A percentile compares a stretch with the other conserved stretches of the same genome.
These are phyloP conservation scores for Bertia moriformis DNA, from an alignment of 2,329 filamentous ascomycete genomes.

Conservation along the genomic window DNA sequence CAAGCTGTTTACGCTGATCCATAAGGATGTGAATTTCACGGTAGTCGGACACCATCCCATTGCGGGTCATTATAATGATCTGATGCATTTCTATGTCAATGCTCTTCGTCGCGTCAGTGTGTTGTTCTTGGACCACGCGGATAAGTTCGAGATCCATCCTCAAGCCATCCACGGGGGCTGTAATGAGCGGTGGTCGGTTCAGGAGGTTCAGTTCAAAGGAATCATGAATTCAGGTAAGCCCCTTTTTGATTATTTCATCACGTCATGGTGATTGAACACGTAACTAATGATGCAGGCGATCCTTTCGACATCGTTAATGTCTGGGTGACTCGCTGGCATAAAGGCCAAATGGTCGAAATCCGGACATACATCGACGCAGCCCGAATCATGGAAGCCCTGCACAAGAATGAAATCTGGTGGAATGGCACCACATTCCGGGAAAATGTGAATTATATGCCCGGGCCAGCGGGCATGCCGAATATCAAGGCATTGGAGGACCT, in stretches of 20 bases:
- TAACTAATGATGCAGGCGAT: slow-evolving; percentile 11
- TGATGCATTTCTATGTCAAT: slow-evolving; percentile 17
- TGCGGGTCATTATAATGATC: slow-evolving; percentile 14
- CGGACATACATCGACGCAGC: slow-evolving; percentile 15
- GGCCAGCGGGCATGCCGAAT: slow-evolving; percentile 15
- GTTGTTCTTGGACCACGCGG: slow-evolving; percentile 12
- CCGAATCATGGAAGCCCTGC: slow-evolving; percentile 9
- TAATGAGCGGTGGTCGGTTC: slow-evolving; percentile 14
- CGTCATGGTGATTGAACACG: no score
- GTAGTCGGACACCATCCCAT: slow-evolving; percentile 16
- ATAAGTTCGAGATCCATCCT: slow-evolving; percentile 14
- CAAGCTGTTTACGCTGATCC: slow-evolving; percentile 14
- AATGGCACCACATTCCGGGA: slow-evolving; percentile 13
- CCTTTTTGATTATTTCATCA: no score
- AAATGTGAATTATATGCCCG: slow-evolving; percentile 14
- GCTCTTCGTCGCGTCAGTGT: slow-evolving; percentile 13
- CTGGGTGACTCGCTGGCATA: slow-evolving; percentile 15
- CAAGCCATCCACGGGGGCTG: slow-evolving; percentile 15
- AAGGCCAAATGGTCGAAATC: slow-evolving; percentile 15
- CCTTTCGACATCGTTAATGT: slow-evolving; percentile 15
- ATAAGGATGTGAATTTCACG: slow-evolving; percentile 15
- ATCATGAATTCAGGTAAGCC: slow-evolving; percentile 15
- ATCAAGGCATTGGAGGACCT: slow-evolving; percentile 5
- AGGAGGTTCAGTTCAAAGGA: slow-evolving; percentile 14
- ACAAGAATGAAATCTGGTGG: slow-evolving; percentile 15